A percentile compares a stretch with the other conserved stretches of the same genome.
phyloP scores from a whole-genome alignment of 78 protist species.

The Anaeramoeba flamelloides region DNA sequence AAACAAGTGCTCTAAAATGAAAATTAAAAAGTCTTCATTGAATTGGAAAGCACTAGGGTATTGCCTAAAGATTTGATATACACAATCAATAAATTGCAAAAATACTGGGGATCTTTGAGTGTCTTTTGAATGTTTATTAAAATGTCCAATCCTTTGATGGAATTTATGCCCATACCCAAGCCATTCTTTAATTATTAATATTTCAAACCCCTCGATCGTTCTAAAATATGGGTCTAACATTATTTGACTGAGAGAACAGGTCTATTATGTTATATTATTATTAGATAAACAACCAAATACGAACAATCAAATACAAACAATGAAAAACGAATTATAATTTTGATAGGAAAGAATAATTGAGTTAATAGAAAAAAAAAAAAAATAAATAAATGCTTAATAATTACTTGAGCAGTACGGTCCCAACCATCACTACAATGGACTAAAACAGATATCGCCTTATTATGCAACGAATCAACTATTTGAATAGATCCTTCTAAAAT shows the following conservation, averaged over 20 bases:
- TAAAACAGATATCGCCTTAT: too few relatives aligned
- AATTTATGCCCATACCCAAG: not conserved
- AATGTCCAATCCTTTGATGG: not conserved
- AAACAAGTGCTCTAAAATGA: constrained; percentile 17
- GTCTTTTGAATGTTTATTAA: not conserved
- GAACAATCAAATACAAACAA: too few relatives aligned
- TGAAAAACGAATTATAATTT: too few relatives aligned
- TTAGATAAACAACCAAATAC: too few relatives aligned
- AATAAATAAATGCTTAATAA: too few relatives aligned
- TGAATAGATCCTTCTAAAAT: too few relatives aligned
- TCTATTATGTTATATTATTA: too few relatives aligned
- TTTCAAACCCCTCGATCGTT: not conserved
- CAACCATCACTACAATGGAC: too few relatives aligned
- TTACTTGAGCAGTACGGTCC: too few relatives aligned
- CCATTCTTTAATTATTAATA: not conserved
- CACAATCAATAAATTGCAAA: constrained; percentile 37
- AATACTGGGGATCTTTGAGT: constrained; percentile 25
- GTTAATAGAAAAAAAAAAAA: too few relatives aligned
- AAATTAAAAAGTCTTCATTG: constrained; percentile 13
- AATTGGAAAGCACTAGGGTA: constrained; percentile 39
- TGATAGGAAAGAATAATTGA: too few relatives aligned
- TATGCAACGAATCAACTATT: too few relatives aligned
- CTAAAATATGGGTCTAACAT: not conserved
- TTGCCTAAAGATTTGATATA: constrained; percentile 26
- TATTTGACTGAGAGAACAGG: not conserved